Evolutionary conservation across 805 yeast species (phyloP), one percentile per base, ranked within the genome.

Genomic region (Starmera quercuum): DNA sequence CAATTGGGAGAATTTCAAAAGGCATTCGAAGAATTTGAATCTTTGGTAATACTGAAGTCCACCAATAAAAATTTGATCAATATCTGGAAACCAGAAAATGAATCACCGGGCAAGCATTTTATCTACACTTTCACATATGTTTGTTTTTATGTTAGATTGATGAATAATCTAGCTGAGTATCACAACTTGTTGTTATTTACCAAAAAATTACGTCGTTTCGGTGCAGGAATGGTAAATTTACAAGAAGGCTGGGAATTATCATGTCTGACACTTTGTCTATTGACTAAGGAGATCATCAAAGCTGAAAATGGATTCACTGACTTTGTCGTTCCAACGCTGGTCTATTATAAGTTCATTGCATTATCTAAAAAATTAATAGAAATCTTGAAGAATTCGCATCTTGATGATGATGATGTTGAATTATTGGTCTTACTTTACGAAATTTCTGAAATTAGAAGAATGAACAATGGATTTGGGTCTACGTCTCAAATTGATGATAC

Each of bases 31-130:
- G 85, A 82, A 42, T 73, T 90, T 72, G 62, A 72, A 2, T 51
- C 64, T 0, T 60, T 86, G 13, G 71, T 88, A 33, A 68, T 83
- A 7, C 54, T 85, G 31, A 83, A 78, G 44, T 66, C 86, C 1
- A 68, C 73, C 3, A 74, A 76, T 28, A 83, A 86, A 49, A 75
- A 80, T 9, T 66, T 92, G 25, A 75, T 88, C 1, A 81, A 75
- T 43, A 83, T 92, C 37, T 92, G 98, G 97, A 86, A 86, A 46
- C 95, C 97, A 0, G 95, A 87, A 31, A 56, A 67, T 46, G 98
- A 94, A 54, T 60, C 94, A 15, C 92, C 97, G 0, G 99, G 99
- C 0, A 85, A 83, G 45, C 96, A 90, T 56, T 90, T 87, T 53
- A 75, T 75, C 9, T 86, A 82, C 56, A 79, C 81, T 21, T 70